These are phyloP conservation scores for Drechmeria coniospora DNA, from an alignment of 2,329 filamentous ascomycete genomes.

Conservation along the genomic window DNA sequence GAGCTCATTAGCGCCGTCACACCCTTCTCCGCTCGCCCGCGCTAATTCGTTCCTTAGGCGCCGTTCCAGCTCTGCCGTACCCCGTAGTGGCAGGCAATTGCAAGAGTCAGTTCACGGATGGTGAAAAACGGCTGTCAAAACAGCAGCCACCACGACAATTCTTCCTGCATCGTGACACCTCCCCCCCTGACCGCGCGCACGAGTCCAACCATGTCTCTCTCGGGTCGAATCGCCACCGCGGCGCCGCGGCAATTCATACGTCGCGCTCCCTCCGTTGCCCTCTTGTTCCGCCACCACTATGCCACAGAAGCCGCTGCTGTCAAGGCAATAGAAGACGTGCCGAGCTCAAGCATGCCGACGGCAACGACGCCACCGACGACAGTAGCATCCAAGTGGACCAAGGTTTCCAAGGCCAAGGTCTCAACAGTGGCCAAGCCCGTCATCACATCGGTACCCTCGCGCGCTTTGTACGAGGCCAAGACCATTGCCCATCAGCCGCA, in stretches of 20 bases:
- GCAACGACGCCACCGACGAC: neutral
- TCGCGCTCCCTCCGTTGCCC: constrained; percentile 7
- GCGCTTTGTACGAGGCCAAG: constrained; percentile 8
- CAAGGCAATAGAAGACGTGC: too few relatives aligned
- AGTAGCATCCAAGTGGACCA: constrained; percentile 1
- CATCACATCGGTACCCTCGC: too few relatives aligned
- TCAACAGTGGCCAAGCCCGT: too few relatives aligned
- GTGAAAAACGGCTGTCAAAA: too few relatives aligned
- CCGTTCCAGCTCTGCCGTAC: too few relatives aligned
- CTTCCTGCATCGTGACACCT: neutral
- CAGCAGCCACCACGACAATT: neutral
- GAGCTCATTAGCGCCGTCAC: too few relatives aligned
- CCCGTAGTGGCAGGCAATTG: too few relatives aligned
- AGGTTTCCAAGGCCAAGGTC: too few relatives aligned
- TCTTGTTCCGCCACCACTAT: constrained; percentile 8
- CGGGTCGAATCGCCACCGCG: constrained; percentile 9
- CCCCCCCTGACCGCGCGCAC: neutral
- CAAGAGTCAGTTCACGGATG: too few relatives aligned
- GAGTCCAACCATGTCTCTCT: constrained; percentile 13
- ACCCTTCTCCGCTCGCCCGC: too few relatives aligned
- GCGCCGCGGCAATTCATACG: constrained; percentile 7
- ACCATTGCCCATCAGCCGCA: constrained; percentile 6
- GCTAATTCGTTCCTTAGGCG: too few relatives aligned
- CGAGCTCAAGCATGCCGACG: too few relatives aligned
- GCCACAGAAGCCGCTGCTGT: constrained; percentile 9